Evolutionary conservation across 495 filamentous ascomycete species (phyloP).

Genomic region (Tricharina praecox): DNA sequence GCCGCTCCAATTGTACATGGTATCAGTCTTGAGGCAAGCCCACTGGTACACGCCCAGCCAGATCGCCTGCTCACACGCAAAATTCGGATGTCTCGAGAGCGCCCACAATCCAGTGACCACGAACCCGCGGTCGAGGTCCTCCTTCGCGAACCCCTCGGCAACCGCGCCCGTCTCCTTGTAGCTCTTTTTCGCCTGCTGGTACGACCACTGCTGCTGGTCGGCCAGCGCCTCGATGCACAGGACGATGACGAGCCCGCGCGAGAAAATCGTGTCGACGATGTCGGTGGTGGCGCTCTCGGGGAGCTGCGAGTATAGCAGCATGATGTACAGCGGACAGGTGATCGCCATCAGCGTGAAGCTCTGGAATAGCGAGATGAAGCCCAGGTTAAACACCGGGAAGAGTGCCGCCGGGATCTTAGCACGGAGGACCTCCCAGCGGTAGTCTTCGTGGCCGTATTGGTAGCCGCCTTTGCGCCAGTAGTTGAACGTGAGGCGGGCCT

Average conservation of each 20-base stretch:
- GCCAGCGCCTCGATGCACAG: conserved; percentile 63
- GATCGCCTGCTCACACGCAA: conserved; percentile 76
- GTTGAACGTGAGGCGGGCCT: conserved; percentile 78
- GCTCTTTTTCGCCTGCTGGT: conserved; percentile 58
- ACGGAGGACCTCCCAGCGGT: conserved; percentile 48
- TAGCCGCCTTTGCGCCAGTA: conserved; percentile 97
- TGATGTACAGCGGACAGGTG: conserved; percentile 64
- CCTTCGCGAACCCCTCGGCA: conserved; percentile 38
- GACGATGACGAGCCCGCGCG: conserved; percentile 47
- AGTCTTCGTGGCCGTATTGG: conserved; percentile 72
- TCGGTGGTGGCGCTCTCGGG: conserved; percentile 29
- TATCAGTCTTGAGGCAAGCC: conserved; percentile 55
- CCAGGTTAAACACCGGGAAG: conserved; percentile 71
- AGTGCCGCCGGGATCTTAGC: conserved; percentile 29
- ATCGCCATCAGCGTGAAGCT: conserved; percentile 60
- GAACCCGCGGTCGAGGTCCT: conserved; percentile 85
- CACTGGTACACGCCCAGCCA: conserved; percentile 81
- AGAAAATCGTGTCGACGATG: conserved; percentile 50
- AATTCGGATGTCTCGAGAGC: conserved; percentile 82
- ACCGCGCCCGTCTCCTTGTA: conserved; percentile 60
- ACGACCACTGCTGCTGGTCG: conserved; percentile 90
- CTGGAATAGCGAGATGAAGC: conserved; percentile 77
- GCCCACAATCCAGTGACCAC: conserved; percentile 71
- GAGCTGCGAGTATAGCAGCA: conserved; percentile 42
- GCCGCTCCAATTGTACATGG: conserved; percentile 59